Conservation (phyloP, 768 basidiomycete species). For the Paxillus rubicundulus region DNA sequence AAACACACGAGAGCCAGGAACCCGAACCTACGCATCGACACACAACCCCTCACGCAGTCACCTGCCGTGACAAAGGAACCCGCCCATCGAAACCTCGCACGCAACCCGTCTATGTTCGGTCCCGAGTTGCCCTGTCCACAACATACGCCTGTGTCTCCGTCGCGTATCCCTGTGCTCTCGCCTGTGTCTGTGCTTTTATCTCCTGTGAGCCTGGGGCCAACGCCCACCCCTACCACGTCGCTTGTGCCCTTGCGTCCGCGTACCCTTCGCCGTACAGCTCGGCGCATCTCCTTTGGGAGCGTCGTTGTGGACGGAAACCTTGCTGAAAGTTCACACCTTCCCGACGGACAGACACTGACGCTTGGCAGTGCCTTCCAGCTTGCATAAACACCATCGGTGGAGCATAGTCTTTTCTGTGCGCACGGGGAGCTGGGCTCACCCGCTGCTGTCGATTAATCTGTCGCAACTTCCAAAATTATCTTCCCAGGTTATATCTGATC, state of each 20-base stretch:
- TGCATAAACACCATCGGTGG: slow-evolving; percentile 32
- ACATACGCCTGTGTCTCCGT: slow-evolving; percentile 30
- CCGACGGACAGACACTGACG: slow-evolving; percentile 34
- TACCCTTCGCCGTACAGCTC: slow-evolving; percentile 37
- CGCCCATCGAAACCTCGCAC: slow-evolving; percentile 44
- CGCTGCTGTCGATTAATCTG: not conserved
- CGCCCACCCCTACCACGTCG: slow-evolving; percentile 13
- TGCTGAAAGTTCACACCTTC: slow-evolving; percentile 27
- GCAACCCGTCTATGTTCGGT: slow-evolving; percentile 67
- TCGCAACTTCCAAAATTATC: not conserved
- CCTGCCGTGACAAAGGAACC: slow-evolving; percentile 28
- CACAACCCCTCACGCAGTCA: slow-evolving; percentile 17
- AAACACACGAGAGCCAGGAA: slow-evolving; percentile 24
- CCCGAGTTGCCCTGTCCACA: slow-evolving; percentile 55
- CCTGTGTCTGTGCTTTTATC: slow-evolving; percentile 22
- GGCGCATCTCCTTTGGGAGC: slow-evolving; percentile 68
- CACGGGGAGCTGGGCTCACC: slow-evolving; percentile 7
- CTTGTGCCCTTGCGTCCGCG: slow-evolving; percentile 23
- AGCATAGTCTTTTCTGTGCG: not conserved
- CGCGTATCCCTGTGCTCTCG: slow-evolving; percentile 30
- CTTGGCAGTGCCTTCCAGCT: slow-evolving; percentile 76
- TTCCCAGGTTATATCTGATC: slow-evolving; percentile 11
- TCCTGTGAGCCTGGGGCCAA: slow-evolving; percentile 7
- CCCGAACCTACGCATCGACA: slow-evolving; percentile 13
- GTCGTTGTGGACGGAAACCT: slow-evolving; percentile 33